These are phyloP conservation scores for Globisporangium camurandrum DNA, from an alignment of 352 stramenopile genomes.

Conservation along the genomic window DNA sequence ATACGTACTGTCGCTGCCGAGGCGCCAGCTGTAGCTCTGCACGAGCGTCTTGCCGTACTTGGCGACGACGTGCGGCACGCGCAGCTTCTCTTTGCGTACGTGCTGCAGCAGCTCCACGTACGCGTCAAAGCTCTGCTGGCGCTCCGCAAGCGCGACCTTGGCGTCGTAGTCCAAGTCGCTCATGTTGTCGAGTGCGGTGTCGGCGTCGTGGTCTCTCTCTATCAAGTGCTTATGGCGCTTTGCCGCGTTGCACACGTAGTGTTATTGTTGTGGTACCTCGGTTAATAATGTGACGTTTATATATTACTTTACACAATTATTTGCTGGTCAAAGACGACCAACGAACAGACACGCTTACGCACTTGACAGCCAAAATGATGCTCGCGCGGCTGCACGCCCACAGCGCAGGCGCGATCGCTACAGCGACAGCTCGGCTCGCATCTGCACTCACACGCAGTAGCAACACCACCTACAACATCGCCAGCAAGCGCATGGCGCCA, in stretches of 20 bases:
- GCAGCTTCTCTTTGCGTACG: conserved; percentile 53
- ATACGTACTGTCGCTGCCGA: conserved; percentile 39
- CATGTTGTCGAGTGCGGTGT: too few relatives aligned
- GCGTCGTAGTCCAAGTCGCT: conserved; percentile 28
- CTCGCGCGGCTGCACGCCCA: neutral
- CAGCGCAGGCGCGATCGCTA: conserved; percentile 7
- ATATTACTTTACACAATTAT: neutral
- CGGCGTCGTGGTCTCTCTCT: too few relatives aligned
- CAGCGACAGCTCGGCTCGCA: neutral
- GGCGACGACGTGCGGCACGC: conserved; percentile 27
- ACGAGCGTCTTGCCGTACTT: conserved; percentile 36
- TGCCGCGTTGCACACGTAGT: too few relatives aligned
- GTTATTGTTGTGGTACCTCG: too few relatives aligned
- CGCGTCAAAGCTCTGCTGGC: conserved; percentile 17
- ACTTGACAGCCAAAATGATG: neutral
- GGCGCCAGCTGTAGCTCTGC: conserved; percentile 37
- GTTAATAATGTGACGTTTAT: too few relatives aligned
- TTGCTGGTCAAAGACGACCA: neutral
- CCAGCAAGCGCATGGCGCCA: neutral
- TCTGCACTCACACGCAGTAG: neutral
- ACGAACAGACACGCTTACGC: neutral
- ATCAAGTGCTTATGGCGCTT: too few relatives aligned
- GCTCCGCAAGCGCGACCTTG: conserved; percentile 36
- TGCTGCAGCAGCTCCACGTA: conserved; percentile 44
- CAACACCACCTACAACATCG: neutral